Base-by-base conservation (phyloP, 768 basidiomycete species). In the Kwoniella dejecticola region DNA sequence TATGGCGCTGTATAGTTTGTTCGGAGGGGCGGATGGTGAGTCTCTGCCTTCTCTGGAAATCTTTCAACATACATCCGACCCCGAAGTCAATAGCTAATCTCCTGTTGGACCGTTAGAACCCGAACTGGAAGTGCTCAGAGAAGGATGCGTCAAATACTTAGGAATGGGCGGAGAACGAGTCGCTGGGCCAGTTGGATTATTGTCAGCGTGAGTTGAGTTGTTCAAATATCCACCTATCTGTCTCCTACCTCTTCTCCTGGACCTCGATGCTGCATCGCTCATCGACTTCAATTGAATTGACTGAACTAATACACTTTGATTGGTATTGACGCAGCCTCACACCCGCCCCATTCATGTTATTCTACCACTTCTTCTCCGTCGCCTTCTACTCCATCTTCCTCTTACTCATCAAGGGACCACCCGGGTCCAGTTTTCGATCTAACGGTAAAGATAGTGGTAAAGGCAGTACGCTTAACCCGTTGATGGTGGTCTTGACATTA, bases 141-240 rank as follows among this genome's bases (percentile, higher is more conserved):
- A 79, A 45, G 96, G 95, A 0, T 98, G 96, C 79, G 96, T 99
- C 84, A 91, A 91, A 74, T 99, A 98, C 80, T 96, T 99, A 69
- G 91, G 95, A 76, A 83, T 85, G 4, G 96, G 96, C 13, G 96
- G 96, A 0, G 86, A 91, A 68, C 90, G 90, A 68, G 78, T 97
- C 55, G 83, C 85, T 44, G 96, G 89, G 0, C 96, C 96, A 0
- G 92, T 97, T 8, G 88, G 87, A 8, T 83, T 99, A 3, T 85
- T 99, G 11, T 87, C 92, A 15, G 94, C 86, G 91, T 93, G 72
- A 62, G 86, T 81, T 17, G n/a, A n/a, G n/a, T n/a, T n/a, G n/a
- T n/a, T n/a, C n/a, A n/a, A n/a, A n/a, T n/a, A n/a, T n/a, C n/a
- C n/a, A n/a, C n/a, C n/a, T n/a, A n/a, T n/a, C n/a, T n/a, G n/a